Percentiles rank a stretch among this genome's conserved stretches.
These are phyloP conservation scores for Volvariella surrecta DNA, from an alignment of 1,284 basidiomycete species.

Conservation along the genomic window DNA sequence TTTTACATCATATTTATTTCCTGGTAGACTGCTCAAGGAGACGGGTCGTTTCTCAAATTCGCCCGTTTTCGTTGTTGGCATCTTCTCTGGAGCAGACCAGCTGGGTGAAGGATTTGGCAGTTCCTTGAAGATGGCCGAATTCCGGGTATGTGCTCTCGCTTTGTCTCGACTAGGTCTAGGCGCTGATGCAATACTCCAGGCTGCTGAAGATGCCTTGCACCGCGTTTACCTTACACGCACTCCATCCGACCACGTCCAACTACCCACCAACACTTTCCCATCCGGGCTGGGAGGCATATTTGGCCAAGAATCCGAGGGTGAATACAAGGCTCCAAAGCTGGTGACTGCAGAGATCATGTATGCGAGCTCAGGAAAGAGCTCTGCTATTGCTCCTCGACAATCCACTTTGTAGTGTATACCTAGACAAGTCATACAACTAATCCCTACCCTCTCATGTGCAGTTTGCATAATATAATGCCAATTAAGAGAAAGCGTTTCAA, in stretches of 20 bases:
- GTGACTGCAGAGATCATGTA: slow-evolving; percentile 60
- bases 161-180: slow-evolving; percentile 4
- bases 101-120: slow-evolving; percentile 94
- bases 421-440: no score
- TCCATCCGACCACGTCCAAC: slow-evolving; percentile 53
- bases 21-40: slow-evolving; percentile 74
- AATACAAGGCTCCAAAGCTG: slow-evolving; percentile 46
- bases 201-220: slow-evolving; percentile 79
- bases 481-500: no score
- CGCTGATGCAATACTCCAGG: slow-evolving; percentile 37
- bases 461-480: no score
- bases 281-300: slow-evolving; percentile 40
- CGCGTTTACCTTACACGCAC: slow-evolving; percentile 74
- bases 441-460: no score
- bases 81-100: slow-evolving; percentile 84
- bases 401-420: background rate
- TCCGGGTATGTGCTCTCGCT: slow-evolving; percentile 44
- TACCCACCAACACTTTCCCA: slow-evolving; percentile 67
- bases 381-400: slow-evolving; percentile 2
- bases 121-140: slow-evolving; percentile 93
- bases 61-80: slow-evolving; percentile 90
- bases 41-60: slow-evolving; percentile 85
- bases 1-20: slow-evolving; percentile 5
- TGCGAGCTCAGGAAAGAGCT: slow-evolving; percentile 50
- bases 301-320: slow-evolving; percentile 22